phyloP scores from a whole-genome alignment of 2,329 filamentous ascomycete genomes.

The Colletotrichum sansevieriae region DNA sequence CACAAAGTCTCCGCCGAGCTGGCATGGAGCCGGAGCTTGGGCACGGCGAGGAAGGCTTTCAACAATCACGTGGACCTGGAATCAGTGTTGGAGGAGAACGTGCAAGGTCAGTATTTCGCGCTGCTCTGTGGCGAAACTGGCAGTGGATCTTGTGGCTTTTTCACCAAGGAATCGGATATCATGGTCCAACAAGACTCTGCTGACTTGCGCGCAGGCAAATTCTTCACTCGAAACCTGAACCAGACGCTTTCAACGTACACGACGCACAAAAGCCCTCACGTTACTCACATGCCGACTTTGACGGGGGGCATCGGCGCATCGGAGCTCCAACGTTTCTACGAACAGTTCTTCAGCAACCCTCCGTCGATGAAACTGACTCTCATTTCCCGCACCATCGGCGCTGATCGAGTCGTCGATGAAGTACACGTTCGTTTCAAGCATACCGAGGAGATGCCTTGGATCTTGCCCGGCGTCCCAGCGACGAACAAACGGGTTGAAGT shows the following conservation, averaged over 20 bases:
- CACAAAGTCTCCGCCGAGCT: constrained; percentile 73
- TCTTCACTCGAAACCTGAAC: constrained; percentile 68
- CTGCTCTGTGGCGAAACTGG: background rate
- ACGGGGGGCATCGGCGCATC: constrained; percentile 73
- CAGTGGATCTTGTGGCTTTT: too few species aligned
- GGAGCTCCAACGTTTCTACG: constrained; percentile 73
- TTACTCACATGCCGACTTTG: constrained; percentile 76
- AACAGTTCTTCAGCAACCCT: constrained; percentile 74
- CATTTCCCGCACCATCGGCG: constrained; percentile 73
- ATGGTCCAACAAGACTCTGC: background rate
- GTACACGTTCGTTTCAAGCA: constrained; percentile 71
- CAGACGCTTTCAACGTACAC: constrained; percentile 72
- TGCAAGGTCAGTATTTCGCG: constrained; percentile 61
- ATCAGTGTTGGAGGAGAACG: constrained; percentile 74
- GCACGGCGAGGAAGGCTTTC: constrained; percentile 71
- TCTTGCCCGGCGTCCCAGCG: constrained; percentile 70
- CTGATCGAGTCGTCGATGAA: constrained; percentile 75
- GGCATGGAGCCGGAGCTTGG: constrained; percentile 76
- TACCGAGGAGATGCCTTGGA: constrained; percentile 69
- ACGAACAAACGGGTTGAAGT: constrained; percentile 66
- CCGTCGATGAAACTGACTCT: constrained; percentile 70
- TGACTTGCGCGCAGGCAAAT: constrained; percentile 55
- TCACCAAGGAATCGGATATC: background rate
- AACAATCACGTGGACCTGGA: constrained; percentile 74
- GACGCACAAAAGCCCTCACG: constrained; percentile 74